Percentiles rank a stretch among this genome's conserved stretches.
Evolutionary conservation across 345 rosid species (phyloP).

Genomic region (Aurinia saxatilis): DNA sequence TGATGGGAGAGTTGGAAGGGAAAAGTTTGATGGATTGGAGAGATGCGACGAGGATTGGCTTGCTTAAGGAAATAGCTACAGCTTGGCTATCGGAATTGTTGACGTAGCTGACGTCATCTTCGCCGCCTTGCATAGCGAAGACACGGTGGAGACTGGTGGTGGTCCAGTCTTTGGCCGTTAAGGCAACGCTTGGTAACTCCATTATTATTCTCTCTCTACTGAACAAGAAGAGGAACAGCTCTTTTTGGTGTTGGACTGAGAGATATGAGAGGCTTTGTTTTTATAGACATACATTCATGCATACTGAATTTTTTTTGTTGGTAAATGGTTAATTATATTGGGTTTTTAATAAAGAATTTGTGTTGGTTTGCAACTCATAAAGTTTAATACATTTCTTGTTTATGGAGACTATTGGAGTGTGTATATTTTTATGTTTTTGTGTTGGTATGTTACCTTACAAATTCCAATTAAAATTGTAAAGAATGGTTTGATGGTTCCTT

Average conservation of each 20-base stretch:
- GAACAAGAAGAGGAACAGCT: not conserved
- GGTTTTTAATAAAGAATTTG: no score
- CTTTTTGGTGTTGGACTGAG: not conserved
- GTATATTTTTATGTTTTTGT: not conserved
- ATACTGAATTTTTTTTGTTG: not conserved
- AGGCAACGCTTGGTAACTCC: slow-evolving; percentile 26
- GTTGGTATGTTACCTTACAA: no score
- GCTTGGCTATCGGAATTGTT: slow-evolving; percentile 52
- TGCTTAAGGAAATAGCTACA: slow-evolving; percentile 41
- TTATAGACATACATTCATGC: slow-evolving; percentile 3
- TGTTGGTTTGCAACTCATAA: no score
- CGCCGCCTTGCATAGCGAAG: slow-evolving; percentile 56
- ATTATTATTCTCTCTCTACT: slow-evolving; percentile 11
- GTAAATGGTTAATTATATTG: not conserved
- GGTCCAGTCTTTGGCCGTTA: slow-evolving; percentile 26
- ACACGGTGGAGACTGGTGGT: slow-evolving; percentile 36
- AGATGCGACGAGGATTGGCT: slow-evolving; percentile 44
- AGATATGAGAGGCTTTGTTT: not conserved
- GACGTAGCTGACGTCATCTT: slow-evolving; percentile 46
- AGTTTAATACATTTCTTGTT: no score
- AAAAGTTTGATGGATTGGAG: slow-evolving; percentile 36
- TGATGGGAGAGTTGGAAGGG: slow-evolving; percentile 22
- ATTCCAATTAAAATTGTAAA: no score
- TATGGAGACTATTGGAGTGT: not conserved
- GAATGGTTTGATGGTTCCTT: not conserved